These are phyloP conservation scores for Hansenula lynferdii DNA, from an alignment of 1,139 yeast species.

Conservation along the genomic window DNA sequence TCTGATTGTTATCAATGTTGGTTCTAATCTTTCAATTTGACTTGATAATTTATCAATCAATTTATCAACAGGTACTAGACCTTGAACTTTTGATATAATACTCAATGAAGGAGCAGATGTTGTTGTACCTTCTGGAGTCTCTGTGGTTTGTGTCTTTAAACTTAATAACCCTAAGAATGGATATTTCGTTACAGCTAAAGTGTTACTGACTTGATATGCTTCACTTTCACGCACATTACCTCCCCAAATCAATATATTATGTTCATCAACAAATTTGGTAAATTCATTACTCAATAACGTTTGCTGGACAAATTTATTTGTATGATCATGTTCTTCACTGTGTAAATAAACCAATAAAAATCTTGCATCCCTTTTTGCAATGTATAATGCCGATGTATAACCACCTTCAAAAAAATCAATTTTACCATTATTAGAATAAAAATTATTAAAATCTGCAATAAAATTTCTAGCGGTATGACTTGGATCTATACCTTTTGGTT, in stretches of 20 bases:
- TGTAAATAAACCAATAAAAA: slow-evolving; percentile 74
- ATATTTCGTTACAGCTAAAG: slow-evolving; percentile 65
- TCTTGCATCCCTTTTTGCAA: slow-evolving; percentile 61
- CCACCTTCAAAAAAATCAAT: slow-evolving; percentile 59
- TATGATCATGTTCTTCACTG: slow-evolving; percentile 66
- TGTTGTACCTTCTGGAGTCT: slow-evolving; percentile 57
- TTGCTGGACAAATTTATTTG: slow-evolving; percentile 47
- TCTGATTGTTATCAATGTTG: slow-evolving; percentile 53
- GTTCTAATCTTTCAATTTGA: slow-evolving; percentile 50
- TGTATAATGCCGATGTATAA: slow-evolving; percentile 67
- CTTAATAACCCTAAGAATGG: slow-evolving; percentile 76
- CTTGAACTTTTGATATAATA: slow-evolving; percentile 64
- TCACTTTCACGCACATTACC: slow-evolving; percentile 81
- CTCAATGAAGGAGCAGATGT: slow-evolving; percentile 52
- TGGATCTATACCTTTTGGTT: slow-evolving; percentile 32
- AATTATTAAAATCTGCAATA: slow-evolving; percentile 33
- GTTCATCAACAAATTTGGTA: slow-evolving; percentile 41
- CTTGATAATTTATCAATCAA: slow-evolving; percentile 32
- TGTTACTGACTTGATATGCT: slow-evolving; percentile 78
- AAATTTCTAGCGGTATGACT: slow-evolving; percentile 35
- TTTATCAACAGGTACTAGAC: slow-evolving; percentile 31
- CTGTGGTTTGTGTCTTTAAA: slow-evolving; percentile 48
- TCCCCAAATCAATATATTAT: slow-evolving; percentile 73
- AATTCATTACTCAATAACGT: slow-evolving; percentile 53
- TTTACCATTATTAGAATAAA: slow-evolving; percentile 19